Base-by-base conservation (phyloP, 169 alveolate genomes). In the Plasmodium chabaudi region DNA sequence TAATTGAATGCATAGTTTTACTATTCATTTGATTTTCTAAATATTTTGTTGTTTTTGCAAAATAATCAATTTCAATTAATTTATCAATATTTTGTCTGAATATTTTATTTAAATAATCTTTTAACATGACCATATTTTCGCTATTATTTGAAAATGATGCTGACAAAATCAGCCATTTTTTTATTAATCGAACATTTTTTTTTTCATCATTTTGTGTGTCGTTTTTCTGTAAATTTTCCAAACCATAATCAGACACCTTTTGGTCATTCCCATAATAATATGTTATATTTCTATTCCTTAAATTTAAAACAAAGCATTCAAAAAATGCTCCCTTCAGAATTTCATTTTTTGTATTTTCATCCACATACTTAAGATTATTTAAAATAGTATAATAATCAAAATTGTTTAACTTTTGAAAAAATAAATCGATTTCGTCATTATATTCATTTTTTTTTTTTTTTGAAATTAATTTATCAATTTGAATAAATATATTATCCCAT, bases 11-110 rank as follows among this genome's bases (percentile, higher is more conserved):
- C 10, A 77, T 34, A 44, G 77, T 77, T 77, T 77, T 77, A 49
- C 88, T 77, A 69, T 77, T 77, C 21, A 77, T 77, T 15, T 77
- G 88, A 34, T 77, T 77, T 56, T 74, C 65, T 59, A 77, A 49
- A 53, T 77, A 57, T 56, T 77, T 65, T 7, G 65, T 75, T 0
- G 88, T 77, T 77, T 77, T 77, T 23, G 71, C 49, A 51, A 77
- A 77, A 23, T 77, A 77, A 19, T 64, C 44, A 27, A 63, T 10
- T 27, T 23, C 13, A 57, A 77, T 77, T 46, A 77, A 56, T 23
- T 55, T 63, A 17, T 77, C 77, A 34, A 77, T 77, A 27, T 77
- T 67, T n/a, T 77, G 47, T 25, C 88, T 63, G 51, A 77, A 77
- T 25, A 77, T 77, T 63, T 56, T 63, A 77, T 77, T 77, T 57